phyloP scores from a whole-genome alignment of 2,329 filamentous ascomycete species.

The Lecanicillium sp. region DNA sequence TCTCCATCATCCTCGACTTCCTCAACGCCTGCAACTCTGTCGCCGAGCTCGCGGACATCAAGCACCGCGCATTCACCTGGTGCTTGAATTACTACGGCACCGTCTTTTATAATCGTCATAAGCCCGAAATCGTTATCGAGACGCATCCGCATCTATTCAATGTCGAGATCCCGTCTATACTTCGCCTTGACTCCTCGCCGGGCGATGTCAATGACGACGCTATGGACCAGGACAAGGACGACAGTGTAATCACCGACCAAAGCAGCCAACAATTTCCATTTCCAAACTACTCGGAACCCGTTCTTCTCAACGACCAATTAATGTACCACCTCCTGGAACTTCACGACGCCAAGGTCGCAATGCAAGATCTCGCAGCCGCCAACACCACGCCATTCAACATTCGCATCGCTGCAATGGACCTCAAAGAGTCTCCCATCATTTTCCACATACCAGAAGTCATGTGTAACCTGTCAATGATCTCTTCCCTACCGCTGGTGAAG shows the following conservation, averaged over 20 bases:
- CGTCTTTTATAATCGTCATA: conserved; percentile 4
- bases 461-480: not conserved
- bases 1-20: conserved; percentile 18
- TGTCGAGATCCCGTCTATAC: not conserved
- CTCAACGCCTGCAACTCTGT: conserved; percentile 16
- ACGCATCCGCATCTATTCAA: conserved; percentile 5
- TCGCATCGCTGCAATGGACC: conserved; percentile 1
- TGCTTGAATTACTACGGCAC: conserved; percentile 6
- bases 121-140: not conserved
- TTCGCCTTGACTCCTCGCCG: not conserved
- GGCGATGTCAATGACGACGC: not conserved
- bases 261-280: not conserved
- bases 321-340: not conserved
- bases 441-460: conserved; percentile 3
- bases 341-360: not conserved
- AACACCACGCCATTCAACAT: not conserved
- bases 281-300: conserved; percentile 4
- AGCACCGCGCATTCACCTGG: conserved; percentile 4
- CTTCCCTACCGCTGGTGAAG: too few species aligned
- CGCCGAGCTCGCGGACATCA: conserved; percentile 1
- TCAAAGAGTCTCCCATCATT: conserved; percentile 3
- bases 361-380: not conserved
- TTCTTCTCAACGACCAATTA: conserved; percentile 1
- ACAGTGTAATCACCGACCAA: not conserved
- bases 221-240: not conserved